Evolutionary conservation across 164 flowering plant genomes (phyloP).

Genomic region (Protea cynaroides): DNA sequence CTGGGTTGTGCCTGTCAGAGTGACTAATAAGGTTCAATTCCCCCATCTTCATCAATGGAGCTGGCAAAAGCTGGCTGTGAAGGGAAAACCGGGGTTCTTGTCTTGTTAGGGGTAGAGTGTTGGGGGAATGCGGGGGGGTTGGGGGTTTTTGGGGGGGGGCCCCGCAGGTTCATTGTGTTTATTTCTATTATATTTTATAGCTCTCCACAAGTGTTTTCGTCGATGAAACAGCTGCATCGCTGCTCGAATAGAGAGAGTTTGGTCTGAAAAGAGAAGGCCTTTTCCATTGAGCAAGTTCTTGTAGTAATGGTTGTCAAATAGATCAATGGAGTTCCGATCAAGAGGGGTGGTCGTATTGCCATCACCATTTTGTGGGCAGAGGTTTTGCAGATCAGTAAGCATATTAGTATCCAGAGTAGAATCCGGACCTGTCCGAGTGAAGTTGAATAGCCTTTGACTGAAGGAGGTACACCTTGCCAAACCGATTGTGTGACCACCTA

Average conservation of each 20-base stretch:
- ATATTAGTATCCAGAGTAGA: constrained; percentile 39
- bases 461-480: constrained; percentile 55
- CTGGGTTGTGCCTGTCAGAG: constrained; percentile 56
- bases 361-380: constrained; percentile 54
- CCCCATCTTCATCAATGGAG: constrained; percentile 78
- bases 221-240: constrained; percentile 24
- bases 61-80: constrained; percentile 43
- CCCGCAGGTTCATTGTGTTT: constrained; percentile 69
- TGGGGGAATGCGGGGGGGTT: too few relatives aligned
- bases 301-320: constrained; percentile 83
- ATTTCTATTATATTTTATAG: constrained; percentile 55
- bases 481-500: constrained; percentile 85
- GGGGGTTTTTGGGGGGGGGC: too few relatives aligned
- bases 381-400: constrained; percentile 38
- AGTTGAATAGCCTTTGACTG: constrained; percentile 58
- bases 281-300: constrained; percentile 46
- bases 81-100: constrained; percentile 31
- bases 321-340: constrained; percentile 52
- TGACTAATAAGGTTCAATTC: constrained; percentile 50
- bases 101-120: too few relatives aligned
- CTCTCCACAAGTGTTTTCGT: constrained; percentile 45
- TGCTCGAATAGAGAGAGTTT: constrained; percentile 41
- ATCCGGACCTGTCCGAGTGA: constrained; percentile 58
- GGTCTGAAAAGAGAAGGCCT: constrained; percentile 72
- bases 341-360: constrained; percentile 51